Base-by-base conservation (phyloP, 2,329 filamentous ascomycete genomes). In the Fusarium tupiense region DNA sequence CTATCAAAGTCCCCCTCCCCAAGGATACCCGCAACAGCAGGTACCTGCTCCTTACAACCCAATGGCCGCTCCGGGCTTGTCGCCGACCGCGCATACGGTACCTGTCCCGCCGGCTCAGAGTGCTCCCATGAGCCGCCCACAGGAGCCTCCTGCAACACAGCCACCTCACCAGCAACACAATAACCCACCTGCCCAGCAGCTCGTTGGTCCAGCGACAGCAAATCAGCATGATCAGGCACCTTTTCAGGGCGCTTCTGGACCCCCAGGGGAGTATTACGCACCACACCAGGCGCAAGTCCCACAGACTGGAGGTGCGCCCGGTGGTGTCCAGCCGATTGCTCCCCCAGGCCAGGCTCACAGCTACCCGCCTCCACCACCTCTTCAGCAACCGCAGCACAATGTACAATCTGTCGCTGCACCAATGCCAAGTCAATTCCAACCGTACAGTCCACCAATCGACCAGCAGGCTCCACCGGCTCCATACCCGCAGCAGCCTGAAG, bases 151-250 rank as follows among this genome's bases (percentile, higher is more conserved):
- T 20, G 46, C 26, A 8, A 40, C 47, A 1, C 49, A 61, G 26
- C 43, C 49, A 4, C 56, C 54, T 11, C 49, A 68, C 8, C 64
- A 68, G 20, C 41, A 69, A 7, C 31, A 69, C 41, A 24, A 47
- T 3, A 50, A 10, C 0, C 59, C 49, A 20, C 40, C 37, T 13
- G n/a, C 20, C 1, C 58, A 69, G 19, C 40, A 69, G 10, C 43
- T 24, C 6, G 16, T 11, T 3, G 26, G 7, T 29, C 5, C 29
- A 2, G 20, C 12, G 2, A 6, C 46, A 10, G 20, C 56, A 4
- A 6, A n/a, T 2, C 69, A 70, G 24, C 29, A 10, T 10, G 19
- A 41, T 3, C n/a, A 44, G 13, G 20, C 29, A 4, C n/a, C 2
- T 7, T 53, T 61, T 2, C 33, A 59, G 9, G 35, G 19, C 3